Evolutionary conservation across 2,329 filamentous ascomycete species (phyloP).

Genomic region (Calonectria pseudoreteaudii): DNA sequence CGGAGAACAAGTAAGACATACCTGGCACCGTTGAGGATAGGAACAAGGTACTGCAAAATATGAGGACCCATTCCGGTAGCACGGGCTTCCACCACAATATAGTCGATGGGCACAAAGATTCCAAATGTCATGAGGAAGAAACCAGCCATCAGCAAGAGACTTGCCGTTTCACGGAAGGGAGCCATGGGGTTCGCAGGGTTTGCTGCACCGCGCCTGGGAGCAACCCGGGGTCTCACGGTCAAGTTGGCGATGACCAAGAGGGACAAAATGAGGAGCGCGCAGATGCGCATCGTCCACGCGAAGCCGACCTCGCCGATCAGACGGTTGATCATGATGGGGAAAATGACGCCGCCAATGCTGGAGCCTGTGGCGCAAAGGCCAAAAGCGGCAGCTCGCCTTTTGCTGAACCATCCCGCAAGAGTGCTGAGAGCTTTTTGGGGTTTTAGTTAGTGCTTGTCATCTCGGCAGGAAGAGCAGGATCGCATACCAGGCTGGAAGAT

Average conservation of each 20-base stretch:
- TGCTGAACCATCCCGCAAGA: constrained; percentile 49
- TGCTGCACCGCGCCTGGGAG: constrained; percentile 42
- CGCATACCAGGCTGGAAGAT: constrained; percentile 47
- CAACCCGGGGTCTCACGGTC: constrained; percentile 41
- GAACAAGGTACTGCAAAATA: constrained; percentile 49
- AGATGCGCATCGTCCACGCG: constrained; percentile 54
- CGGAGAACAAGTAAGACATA: neutral
- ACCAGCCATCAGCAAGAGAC: constrained; percentile 44
- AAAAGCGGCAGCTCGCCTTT: constrained; percentile 49
- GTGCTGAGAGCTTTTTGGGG: constrained; percentile 42
- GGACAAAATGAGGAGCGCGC: constrained; percentile 51
- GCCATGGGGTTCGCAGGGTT: constrained; percentile 44
- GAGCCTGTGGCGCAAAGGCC: constrained; percentile 51
- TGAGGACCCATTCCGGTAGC: constrained; percentile 41
- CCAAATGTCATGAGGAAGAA: constrained; percentile 50
- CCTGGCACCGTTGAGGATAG: constrained; percentile 52
- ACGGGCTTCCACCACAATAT: constrained; percentile 48
- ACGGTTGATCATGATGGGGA: constrained; percentile 55
- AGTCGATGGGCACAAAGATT: constrained; percentile 53
- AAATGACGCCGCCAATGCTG: constrained; percentile 53
- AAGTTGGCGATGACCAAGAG: constrained; percentile 47
- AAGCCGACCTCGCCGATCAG: constrained; percentile 51
- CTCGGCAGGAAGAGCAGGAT: neutral
- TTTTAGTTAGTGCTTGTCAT: neutral
- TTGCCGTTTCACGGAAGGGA: constrained; percentile 47